These are phyloP conservation scores for Hypholoma fasciculare DNA, from an alignment of 768 basidiomycete genomes.

Conservation along the genomic window DNA sequence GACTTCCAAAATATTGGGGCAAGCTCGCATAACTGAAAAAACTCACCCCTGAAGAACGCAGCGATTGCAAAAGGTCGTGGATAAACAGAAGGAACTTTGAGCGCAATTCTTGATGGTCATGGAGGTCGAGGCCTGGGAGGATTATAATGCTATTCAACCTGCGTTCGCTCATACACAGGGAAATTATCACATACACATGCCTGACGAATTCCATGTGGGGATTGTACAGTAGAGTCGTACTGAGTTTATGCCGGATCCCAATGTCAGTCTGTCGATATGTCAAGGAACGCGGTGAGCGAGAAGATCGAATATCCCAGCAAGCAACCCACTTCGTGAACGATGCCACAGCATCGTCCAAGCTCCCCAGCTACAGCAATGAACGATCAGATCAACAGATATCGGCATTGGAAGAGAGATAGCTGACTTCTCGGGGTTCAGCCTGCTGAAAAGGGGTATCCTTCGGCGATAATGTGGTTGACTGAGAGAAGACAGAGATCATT, in stretches of 20 bases:
- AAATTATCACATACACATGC: constrained; percentile 46
- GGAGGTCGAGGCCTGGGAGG: constrained; percentile 56
- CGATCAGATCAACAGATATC: background rate
- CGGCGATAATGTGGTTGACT: constrained; percentile 11
- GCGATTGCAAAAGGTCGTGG: constrained; percentile 59
- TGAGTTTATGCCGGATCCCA: constrained; percentile 44
- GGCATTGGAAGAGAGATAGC: background rate
- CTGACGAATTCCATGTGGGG: constrained; percentile 63
- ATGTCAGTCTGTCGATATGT: constrained; percentile 40
- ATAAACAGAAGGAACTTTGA: constrained; percentile 63
- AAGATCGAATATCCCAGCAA: background rate
- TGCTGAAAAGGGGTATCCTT: constrained; percentile 11
- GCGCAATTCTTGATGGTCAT: constrained; percentile 68
- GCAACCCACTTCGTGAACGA: constrained; percentile 58
- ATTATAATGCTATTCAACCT: background rate
- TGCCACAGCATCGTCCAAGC: constrained; percentile 55
- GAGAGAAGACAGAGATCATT: constrained; percentile 29
- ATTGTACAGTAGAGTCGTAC: constrained; percentile 65
- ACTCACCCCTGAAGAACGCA: constrained; percentile 62
- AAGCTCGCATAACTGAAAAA: background rate
- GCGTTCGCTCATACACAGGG: background rate
- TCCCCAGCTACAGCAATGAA: constrained; percentile 40
- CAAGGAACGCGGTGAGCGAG: background rate
- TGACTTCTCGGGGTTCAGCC: constrained; percentile 7
- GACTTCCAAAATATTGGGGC: too few relatives aligned